These are phyloP conservation scores for Epipyxis sp. DNA, from an alignment of 108 stramenopile species.

Conservation along the genomic window DNA sequence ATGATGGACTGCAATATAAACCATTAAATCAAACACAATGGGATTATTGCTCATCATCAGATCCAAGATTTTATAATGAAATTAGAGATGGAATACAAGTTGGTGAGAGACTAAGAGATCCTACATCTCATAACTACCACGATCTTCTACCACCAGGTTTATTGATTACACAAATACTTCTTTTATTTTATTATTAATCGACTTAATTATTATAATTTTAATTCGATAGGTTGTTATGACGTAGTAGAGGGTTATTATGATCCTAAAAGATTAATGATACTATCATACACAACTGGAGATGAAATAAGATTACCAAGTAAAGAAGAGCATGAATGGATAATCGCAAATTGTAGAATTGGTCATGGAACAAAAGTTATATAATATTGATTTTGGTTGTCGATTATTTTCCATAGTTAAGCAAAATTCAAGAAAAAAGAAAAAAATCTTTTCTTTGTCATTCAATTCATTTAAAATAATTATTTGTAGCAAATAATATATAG, in stretches of 20 bases:
- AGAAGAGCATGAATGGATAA: conserved; percentile 23
- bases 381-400: no score
- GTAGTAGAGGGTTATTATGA: conserved; percentile 20
- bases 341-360: conserved; percentile 20
- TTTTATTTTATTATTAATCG: no score
- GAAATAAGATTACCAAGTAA: neutral
- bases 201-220: no score
- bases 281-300: conserved; percentile 5
- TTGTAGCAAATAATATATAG: no score
- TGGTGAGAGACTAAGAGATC: neutral
- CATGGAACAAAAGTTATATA: neutral
- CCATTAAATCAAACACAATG: neutral
- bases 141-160: conserved; percentile 10
- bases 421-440: no score
- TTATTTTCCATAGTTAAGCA: no score
- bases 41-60: conserved; percentile 13
- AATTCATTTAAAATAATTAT: no score
- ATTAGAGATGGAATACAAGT: neutral
- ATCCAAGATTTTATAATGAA: conserved; percentile 1
- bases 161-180: no score
- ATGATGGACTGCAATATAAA: conserved; percentile 4
- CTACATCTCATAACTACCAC: neutral
- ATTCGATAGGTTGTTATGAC: conserved; percentile 21
- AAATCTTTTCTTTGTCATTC: no score
- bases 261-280: neutral